A percentile compares a stretch with the other conserved stretches of the same genome.
Evolutionary conservation across 2,329 filamentous ascomycete genomes (phyloP).

Genomic region (Aspergillus melleus): DNA sequence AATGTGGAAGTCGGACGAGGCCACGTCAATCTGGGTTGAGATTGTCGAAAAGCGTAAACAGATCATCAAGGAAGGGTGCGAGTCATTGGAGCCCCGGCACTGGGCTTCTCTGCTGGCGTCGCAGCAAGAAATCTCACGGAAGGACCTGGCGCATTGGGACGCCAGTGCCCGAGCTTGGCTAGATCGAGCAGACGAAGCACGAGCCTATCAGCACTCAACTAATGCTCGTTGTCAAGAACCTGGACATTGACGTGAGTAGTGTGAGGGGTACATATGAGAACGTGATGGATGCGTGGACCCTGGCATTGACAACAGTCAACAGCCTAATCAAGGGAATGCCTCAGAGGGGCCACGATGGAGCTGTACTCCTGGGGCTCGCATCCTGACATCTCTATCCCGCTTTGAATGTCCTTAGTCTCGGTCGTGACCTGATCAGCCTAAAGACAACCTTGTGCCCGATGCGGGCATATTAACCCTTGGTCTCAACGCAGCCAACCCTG

Average conservation of each 20-base stretch:
- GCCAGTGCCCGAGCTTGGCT: constrained; percentile 11
- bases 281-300: constrained; percentile 4
- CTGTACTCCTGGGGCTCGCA: constrained; percentile 4
- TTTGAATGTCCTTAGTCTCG: constrained; percentile 3
- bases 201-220: constrained; percentile 3
- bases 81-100: not conserved
- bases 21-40: constrained; percentile 9
- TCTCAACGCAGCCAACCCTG: constrained; percentile 1
- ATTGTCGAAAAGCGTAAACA: constrained; percentile 4
- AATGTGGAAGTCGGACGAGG: constrained; percentile 9
- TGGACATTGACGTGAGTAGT: constrained; percentile 5
- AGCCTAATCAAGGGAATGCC: constrained; percentile 4
- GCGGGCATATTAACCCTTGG: constrained; percentile 7
- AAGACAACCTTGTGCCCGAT: not conserved
- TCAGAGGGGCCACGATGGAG: constrained; percentile 6
- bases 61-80: not conserved
- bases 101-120: constrained; percentile 3
- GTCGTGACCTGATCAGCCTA: not conserved
- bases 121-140: constrained; percentile 3
- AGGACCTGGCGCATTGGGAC: constrained; percentile 6
- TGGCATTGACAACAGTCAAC: constrained; percentile 4
- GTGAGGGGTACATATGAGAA: constrained; percentile 2
- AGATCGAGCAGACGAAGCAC: constrained; percentile 7
- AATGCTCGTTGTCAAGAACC: constrained; percentile 9
- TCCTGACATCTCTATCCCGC: constrained; percentile 14